Evolutionary conservation across 225 moss, liverwort and hornwort genomes (phyloP), one percentile per base, ranked within the genome.

Genomic region (Physcomitrium patens): DNA sequence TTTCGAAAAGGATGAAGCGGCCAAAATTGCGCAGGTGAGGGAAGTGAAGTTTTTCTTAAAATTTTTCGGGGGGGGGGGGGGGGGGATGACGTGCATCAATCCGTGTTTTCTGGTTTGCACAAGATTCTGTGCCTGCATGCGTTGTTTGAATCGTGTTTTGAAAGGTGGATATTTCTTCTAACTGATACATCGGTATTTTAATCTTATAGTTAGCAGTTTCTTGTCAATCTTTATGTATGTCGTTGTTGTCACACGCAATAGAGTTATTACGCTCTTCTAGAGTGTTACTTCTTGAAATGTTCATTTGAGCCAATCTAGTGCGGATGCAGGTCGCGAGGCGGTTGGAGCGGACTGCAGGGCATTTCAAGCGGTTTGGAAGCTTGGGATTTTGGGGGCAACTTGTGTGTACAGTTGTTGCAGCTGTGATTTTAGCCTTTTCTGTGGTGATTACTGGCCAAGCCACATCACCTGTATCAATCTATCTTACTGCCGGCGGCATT

Each of bases 361-460:
- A 93, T 68, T 93, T 93, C 85, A 90, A 83, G 77, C 86, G 93
- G 28, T 44, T 93, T 59, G 93, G 93, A 37, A 90, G 83, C 78
- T 79, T 90, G 70, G 93, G 93, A 27, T 93, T 93, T 68, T 93
- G 93, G 93, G 86, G 90, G 20, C 93, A 90, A 70, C 87, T 93
- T 63, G 74, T 89, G 13, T 93, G 93, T 68, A 84, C 89, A 59
- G 82, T 91, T 53, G 89, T 93, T 43, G 86, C 93, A 49, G 89
- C 93, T 37, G 86, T 89, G 9, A 93, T 93, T 68, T 79, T 93
- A 53, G 89, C 93, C 31, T 93, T 93, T 56, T 93, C 90, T n/a
- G 86, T 93, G 15, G 89, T 93, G 47, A 78, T 90, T 59, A 91
- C 89, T 12, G 93, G 90, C 28, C 76, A 86, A 75, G 93, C 89